Evolutionary conservation across 2,329 filamentous ascomycete species (phyloP), one percentile per base, ranked within the genome.

Genomic region (Nectriaceae sp.): DNA sequence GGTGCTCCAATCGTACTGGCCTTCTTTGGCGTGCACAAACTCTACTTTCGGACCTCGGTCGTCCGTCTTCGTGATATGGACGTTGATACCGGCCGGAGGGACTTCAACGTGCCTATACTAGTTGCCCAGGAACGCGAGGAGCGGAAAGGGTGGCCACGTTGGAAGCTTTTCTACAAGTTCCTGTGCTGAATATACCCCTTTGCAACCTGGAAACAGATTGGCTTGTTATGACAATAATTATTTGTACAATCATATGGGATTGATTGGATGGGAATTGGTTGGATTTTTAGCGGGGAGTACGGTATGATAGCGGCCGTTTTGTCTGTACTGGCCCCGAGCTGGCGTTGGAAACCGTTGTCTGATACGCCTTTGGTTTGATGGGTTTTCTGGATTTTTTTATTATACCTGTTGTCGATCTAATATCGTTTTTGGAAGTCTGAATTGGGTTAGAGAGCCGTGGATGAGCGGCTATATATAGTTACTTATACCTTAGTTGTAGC

Each of bases 101-200:
- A 96, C 63, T 80, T 97, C 49, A 92, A 96, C 65, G 72, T 97
- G 38, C 83, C 85, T 21, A 82, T 88, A 50, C 72, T 97, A 42
- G 76, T 95, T 42, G 85, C 85, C 36, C 88, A 96, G 67, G 93
- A 97, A 74, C 73, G 78, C 33, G 86, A 88, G 44, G 91, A 97
- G 73, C 76, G 78, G 61, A 80, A 77, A 24, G 66, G 70, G 4
- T 93, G 89, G 89, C 88, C 89, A 0, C 70, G 59, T 49, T 93
- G 89, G 88, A 94, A 93, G 75, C 85, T 76, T 62, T 56, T 80
- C 11, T 94, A 91, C 65, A 89, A 88, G 65, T 79, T 84, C 52
- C 71, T 92, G 55, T 93, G 89, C 61, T 93, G 53, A 54, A 37
- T 3, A 1, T n/a, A 68, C 33, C 10, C 33, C n/a, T n/a, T n/a